Conservation (phyloP, 164 flowering plant species). For the Stephania cephalantha region DNA sequence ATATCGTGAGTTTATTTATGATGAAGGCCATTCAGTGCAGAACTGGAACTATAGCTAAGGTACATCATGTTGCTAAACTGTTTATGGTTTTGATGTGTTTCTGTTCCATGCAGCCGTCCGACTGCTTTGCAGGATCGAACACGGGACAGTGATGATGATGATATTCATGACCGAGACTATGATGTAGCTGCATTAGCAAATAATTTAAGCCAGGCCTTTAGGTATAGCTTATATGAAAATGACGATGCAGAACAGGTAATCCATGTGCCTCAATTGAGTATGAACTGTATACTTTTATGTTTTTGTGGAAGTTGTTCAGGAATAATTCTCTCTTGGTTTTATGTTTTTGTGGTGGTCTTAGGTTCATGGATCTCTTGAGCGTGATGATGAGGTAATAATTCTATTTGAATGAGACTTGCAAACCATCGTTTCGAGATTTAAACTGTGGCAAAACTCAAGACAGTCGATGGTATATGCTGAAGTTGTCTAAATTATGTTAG, state of each 20-base stretch:
- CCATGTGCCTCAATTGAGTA: not conserved
- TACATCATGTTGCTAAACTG: not conserved
- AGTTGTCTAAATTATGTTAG: not conserved
- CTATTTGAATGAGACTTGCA: not conserved
- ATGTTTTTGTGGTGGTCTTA: slow-evolving; percentile 27
- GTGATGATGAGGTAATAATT: slow-evolving; percentile 80
- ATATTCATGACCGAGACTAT: slow-evolving; percentile 86
- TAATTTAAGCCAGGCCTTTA: slow-evolving; percentile 79
- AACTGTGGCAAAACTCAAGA: not conserved
- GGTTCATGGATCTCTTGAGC: slow-evolving; percentile 73
- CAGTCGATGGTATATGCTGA: not conserved
- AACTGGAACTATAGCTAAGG: not conserved
- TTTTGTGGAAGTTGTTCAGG: not conserved
- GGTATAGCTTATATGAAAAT: slow-evolving; percentile 64
- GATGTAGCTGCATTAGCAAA: slow-evolving; percentile 88
- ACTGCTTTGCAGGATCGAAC: slow-evolving; percentile 85
- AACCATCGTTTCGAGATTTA: not conserved
- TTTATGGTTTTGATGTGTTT: not conserved
- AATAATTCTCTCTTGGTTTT: not conserved
- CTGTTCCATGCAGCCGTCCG: slow-evolving; percentile 66
- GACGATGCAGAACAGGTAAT: slow-evolving; percentile 78
- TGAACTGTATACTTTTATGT: not conserved
- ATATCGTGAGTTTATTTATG: not conserved
- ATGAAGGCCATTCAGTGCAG: not conserved
- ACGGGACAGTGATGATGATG: slow-evolving; percentile 96